Evolutionary conservation across 306 rosid species (phyloP), one percentile per base, ranked within the genome.

Genomic region (Potentilla sterilis): DNA sequence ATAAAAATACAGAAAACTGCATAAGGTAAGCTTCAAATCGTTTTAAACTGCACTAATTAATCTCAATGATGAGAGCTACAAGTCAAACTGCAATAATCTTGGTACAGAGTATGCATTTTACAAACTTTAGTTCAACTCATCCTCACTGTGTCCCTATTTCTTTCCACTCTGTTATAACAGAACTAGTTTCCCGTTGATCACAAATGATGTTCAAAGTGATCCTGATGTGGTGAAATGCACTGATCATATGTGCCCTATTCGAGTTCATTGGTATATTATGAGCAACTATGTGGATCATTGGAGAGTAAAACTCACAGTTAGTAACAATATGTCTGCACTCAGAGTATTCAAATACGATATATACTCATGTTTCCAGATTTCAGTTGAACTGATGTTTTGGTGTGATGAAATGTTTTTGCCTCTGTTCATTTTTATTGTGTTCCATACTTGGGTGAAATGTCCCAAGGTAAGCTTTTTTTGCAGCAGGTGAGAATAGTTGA

Each of bases 251-350:
- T 91, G 97, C 78, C 98, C 92, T 9, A 70, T 89, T 82, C 83
- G 80, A 82, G 89, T 93, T 46, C 97, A 93, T 76, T 89, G 97
- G 97, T 97, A 93, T 84, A 37, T 91, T 64, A 89, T 84, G 81
- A 87, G 73, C 73, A 93, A 85, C 79, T 91, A 91, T 70, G 72
- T 85, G 83, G 69, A 83, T 57, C 81, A 89, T 5, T 89, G 98
- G 98, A 89, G 93, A 73, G 86, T 89, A 44, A 93, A 93, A 83
- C 91, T 93, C 46, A 91, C 98, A 73, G 70, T 89, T 68, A 89
- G 93, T 55, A 93, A 32, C 2, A 7, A 15, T 32, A 35, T 35
- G 24, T 19, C 22, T 22, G 68, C 42, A 24, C 22, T 72, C 51
- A 21, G 63, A n/a, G 16, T 37, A 5, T 67, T 18, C 24, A 67